Evolutionary conservation across 1,284 basidiomycete species (phyloP), one percentile per base, ranked within the genome.

Genomic region (Pseudozyma flocculosa): DNA sequence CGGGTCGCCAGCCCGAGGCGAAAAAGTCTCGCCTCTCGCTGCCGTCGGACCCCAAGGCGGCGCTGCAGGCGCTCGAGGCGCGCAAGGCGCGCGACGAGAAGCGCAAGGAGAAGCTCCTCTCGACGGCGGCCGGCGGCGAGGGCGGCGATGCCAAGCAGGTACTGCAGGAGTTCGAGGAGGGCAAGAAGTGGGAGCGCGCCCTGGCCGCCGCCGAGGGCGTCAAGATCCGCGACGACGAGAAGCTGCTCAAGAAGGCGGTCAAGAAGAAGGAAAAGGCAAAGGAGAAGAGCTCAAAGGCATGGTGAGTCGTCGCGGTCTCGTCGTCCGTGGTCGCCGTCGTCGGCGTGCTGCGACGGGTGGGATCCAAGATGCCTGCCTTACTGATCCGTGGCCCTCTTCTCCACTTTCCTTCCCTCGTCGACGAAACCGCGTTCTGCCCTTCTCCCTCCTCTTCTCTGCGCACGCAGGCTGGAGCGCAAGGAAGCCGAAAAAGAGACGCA

Each of bases 161-260:
- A 29, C 53, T 68, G 15, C 39, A 38, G 9, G 50, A 68, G 30
- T 29, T 49, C 23, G 56, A 61, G 30, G 68, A 75, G 63, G 39
- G 55, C 21, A 59, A 71, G 58, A 63, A 70, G 34, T 75, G 73
- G 75, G 63, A 66, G 48, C 71, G 71, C 50, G 72, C 67, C 23
- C 38, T 70, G 24, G 73, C 73, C 1, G 68, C 70, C 2, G 68
- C 75, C 1, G 53, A 63, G 36, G 75, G 75, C 30, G 67, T 73
- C 52, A 73, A 72, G 61, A 70, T 76, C 32, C 71, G 73, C 36
- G 73, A 76, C 48, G 73, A 76, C 49, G 75, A 75, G 23, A 54
- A 56, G 50, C 34, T 74, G 50, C 58, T 76, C 23, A 72, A 73
- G 42, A 73, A 75, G 50, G 69, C 70, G 18, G 60, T 55, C 34